phyloP scores from a whole-genome alignment of 345 rosid species.

The Moringa oleifera region DNA sequence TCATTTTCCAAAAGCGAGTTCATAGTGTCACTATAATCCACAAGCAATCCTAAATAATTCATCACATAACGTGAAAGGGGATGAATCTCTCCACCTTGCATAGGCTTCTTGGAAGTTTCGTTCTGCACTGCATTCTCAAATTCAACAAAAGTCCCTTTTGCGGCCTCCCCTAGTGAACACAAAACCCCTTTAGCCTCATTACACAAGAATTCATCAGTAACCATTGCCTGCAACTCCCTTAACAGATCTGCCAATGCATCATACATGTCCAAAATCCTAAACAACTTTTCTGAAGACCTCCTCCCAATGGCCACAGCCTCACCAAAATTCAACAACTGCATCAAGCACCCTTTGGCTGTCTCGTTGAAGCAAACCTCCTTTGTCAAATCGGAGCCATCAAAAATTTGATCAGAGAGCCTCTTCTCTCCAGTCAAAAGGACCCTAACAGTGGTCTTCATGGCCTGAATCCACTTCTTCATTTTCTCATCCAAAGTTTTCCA shows the following conservation, averaged over 20 bases:
- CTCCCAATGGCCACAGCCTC: constrained; percentile 84
- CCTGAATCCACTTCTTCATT: constrained; percentile 97
- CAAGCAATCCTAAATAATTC: constrained; percentile 88
- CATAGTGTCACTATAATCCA: constrained; percentile 66
- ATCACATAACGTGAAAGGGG: constrained; percentile 90
- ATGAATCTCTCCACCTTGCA: constrained; percentile 86
- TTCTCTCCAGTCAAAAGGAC: constrained; percentile 77
- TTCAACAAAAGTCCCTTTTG: constrained; percentile 78
- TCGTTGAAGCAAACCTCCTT: constrained; percentile 82
- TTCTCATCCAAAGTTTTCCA: constrained; percentile 94
- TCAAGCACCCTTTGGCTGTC: constrained; percentile 73
- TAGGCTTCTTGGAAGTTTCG: constrained; percentile 76
- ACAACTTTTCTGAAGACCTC: constrained; percentile 88
- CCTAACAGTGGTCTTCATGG: constrained; percentile 64
- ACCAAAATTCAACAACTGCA: constrained; percentile 87
- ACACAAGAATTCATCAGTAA: constrained; percentile 47
- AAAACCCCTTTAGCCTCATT: constrained; percentile 68
- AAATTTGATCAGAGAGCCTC: constrained; percentile 73
- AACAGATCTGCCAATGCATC: constrained; percentile 65
- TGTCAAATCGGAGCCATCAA: constrained; percentile 45
- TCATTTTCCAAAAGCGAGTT: constrained; percentile 51
- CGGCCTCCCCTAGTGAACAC: constrained; percentile 62
- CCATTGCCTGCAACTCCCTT: constrained; percentile 52
- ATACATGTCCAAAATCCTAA: constrained; percentile 93
- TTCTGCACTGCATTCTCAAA: constrained; percentile 78